Evolutionary conservation across 2,329 filamentous ascomycete genomes (phyloP), one percentile per base, ranked within the genome.

Genomic region (Sordariomycetes sp.): DNA sequence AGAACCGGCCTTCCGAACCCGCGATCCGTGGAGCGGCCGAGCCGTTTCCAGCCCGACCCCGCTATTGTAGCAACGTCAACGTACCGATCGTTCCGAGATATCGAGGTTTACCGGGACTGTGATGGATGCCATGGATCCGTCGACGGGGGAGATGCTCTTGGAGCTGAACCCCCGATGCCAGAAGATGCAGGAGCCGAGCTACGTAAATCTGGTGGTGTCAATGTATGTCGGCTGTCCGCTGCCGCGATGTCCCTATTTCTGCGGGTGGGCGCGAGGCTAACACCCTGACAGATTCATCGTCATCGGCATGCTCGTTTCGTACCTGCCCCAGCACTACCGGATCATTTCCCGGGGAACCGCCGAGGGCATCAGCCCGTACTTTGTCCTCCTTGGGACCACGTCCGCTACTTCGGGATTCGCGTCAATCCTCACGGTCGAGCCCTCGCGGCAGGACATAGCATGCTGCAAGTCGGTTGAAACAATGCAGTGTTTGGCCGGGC

Each of bases 321-420:
- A 99, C 74, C 80, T 97, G 2, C 94, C 94, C 1, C 94, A 99
- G 70, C 93, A 97, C 73, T 82, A 88, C 70, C 90, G 94, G 67
- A 97, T 99, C 72, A 89, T 96, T 64, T 78, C 82, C 48, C 84
- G 91, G 58, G 83, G 86, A 61, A 94, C 90, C 16, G 95, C 93
- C 24, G 93, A 96, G 70, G 94, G 94, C 61, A 92, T 99, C 61
- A 97, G 92, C 34, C 93, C 94, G 10, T 94, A 93, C 72, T 99
- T 96, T 69, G 86, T 99, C 62, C 82, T 97, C 1, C 83, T 99
- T n/a, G 94, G 94, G 60, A 90, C 89, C 28, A 93, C 93, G 1
- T 95, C 90, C 8, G 89, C 89, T 65, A 96, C 89, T 56, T 89
- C 88, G 54, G 88, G 89, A 28, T 90, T 99, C 66, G 90, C 89